These are phyloP conservation scores for Simmondsia chinensis DNA, from an alignment of 148 eudicot species.

Conservation along the genomic window DNA sequence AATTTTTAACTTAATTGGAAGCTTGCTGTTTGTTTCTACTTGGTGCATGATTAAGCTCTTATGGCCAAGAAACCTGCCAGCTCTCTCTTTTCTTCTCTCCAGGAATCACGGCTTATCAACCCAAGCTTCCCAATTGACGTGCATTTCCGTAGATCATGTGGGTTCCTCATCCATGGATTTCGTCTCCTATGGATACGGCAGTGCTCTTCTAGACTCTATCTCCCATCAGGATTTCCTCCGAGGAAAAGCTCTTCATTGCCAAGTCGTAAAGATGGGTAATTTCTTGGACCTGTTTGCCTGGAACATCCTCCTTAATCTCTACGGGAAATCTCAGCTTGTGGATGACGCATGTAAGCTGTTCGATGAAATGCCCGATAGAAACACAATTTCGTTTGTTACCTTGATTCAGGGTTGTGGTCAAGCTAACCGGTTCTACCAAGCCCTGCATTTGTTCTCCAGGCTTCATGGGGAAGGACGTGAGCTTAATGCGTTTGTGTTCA, in stretches of 20 bases:
- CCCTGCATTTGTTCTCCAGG: conserved; percentile 34
- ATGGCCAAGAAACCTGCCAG: too few species aligned
- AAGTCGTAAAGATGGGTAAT: conserved; percentile 47
- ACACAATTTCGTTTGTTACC: conserved; percentile 60
- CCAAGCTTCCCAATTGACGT: too few species aligned
- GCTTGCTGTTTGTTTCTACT: too few species aligned
- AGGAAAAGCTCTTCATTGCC: conserved; percentile 52
- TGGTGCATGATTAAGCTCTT: too few species aligned
- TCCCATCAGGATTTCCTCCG: conserved; percentile 8
- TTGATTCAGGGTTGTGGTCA: conserved; percentile 49
- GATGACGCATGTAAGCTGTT: conserved; percentile 48
- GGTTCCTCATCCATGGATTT: conserved; percentile 8
- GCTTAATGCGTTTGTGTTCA: conserved; percentile 71
- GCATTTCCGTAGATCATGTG: too few species aligned
- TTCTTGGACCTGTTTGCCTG: conserved; percentile 54
- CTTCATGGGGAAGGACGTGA: conserved; percentile 65
- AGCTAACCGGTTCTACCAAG: conserved; percentile 21
- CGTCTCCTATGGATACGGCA: conserved; percentile 32
- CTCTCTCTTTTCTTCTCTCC: too few species aligned
- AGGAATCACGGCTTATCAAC: too few species aligned
- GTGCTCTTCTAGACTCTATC: conserved; percentile 41
- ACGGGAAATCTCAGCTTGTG: conserved; percentile 31
- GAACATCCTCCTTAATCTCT: conserved; percentile 59
- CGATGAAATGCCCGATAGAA: conserved; percentile 54
- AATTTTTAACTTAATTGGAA: too few species aligned